A percentile compares a stretch with the other conserved stretches of the same genome.
Conservation (phyloP, 108 stramenopile genomes). For the Mayamaea pseudoterrestris region DNA sequence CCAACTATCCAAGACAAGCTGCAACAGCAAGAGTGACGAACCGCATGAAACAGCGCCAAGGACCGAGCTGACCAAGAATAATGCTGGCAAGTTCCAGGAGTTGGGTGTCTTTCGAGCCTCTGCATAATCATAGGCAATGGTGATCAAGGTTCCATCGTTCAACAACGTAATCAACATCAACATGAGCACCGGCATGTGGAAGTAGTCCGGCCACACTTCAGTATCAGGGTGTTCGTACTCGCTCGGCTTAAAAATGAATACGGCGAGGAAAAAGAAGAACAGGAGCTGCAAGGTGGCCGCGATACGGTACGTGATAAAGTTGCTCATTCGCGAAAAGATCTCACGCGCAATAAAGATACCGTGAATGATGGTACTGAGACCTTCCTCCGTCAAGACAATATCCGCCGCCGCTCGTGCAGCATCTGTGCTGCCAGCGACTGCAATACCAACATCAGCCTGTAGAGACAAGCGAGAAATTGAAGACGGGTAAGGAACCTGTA, state of each 20-base stretch:
- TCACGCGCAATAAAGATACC: conserved; percentile 43
- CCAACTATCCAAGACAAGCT: conserved; percentile 29
- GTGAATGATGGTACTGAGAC: conserved; percentile 43
- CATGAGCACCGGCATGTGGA: conserved; percentile 64
- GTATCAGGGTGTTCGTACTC: conserved; percentile 21
- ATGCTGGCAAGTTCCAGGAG: conserved; percentile 36
- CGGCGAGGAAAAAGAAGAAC: conserved; percentile 70
- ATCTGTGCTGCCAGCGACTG: conserved; percentile 62
- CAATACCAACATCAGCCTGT: conserved; percentile 67
- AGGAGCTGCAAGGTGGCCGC: conserved; percentile 67
- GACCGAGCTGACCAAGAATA: conserved; percentile 26
- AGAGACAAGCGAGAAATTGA: too few relatives aligned
- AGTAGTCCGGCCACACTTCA: conserved; percentile 30
- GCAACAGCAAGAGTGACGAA: conserved; percentile 27
- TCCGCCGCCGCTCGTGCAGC: conserved; percentile 61
- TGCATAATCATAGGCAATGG: conserved; percentile 57
- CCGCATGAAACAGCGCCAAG: conserved; percentile 33
- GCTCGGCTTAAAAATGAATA: conserved; percentile 37
- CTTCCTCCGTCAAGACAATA: conserved; percentile 56
- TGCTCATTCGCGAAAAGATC: conserved; percentile 38
- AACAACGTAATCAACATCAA: conserved; percentile 65
- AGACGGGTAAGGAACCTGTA: too few relatives aligned
- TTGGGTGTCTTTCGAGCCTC: conserved; percentile 30
- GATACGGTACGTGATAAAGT: conserved; percentile 50
- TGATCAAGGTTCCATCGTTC: conserved; percentile 66